These are phyloP conservation scores for Phanerochaete sordida DNA, from an alignment of 768 basidiomycete genomes.

Conservation along the genomic window DNA sequence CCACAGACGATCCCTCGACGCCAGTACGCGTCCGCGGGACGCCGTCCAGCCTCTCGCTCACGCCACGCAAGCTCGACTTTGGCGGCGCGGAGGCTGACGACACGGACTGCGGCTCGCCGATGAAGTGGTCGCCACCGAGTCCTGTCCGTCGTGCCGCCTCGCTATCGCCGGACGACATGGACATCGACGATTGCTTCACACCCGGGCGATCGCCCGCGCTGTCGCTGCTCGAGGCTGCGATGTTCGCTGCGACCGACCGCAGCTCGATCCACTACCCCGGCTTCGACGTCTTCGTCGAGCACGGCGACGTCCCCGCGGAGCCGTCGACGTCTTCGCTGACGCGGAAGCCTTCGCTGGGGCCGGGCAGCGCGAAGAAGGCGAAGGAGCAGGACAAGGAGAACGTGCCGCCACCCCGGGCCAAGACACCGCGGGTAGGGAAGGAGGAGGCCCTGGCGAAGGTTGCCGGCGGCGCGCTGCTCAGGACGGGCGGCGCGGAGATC, in stretches of 20 bases:
- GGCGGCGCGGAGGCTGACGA: conserved; percentile 24
- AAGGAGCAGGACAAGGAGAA: conserved; percentile 56
- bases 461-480: background rate
- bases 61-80: conserved; percentile 53
- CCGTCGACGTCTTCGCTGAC: background rate
- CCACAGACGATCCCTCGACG: conserved; percentile 38
- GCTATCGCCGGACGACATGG: background rate
- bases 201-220: background rate
- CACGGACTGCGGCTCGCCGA: background rate
- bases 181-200: conserved; percentile 1
- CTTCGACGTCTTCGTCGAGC: conserved; percentile 54
- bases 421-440: background rate
- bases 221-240: background rate
- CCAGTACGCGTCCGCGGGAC: conserved; percentile 41
- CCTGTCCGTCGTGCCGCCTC: background rate
- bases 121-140: background rate
- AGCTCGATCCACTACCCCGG: conserved; percentile 67
- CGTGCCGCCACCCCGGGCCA: conserved; percentile 31
- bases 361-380: conserved; percentile 25
- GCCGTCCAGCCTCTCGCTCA: conserved; percentile 39
- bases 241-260: conserved; percentile 44
- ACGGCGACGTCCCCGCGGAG: conserved; percentile 10
- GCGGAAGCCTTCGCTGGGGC: background rate
- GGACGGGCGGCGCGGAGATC: background rate
- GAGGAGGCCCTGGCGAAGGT: background rate